phyloP scores from a whole-genome alignment of 306 rosid genomes.

The Casuarina cunninghamiana region DNA sequence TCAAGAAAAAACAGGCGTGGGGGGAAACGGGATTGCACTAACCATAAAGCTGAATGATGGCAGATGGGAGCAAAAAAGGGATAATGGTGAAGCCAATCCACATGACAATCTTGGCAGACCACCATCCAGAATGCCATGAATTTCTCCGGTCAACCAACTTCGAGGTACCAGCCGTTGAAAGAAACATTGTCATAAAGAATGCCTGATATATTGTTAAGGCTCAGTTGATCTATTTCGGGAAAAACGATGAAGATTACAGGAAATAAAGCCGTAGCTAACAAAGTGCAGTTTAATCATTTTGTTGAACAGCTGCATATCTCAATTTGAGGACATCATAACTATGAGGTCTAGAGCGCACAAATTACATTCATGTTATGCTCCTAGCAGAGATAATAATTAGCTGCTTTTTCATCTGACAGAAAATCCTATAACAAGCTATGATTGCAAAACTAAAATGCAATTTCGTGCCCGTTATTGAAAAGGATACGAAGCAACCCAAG shows the following conservation, averaged over 20 bases:
- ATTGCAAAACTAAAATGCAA: not conserved
- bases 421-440: not conserved
- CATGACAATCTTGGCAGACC: slow-evolving; percentile 76
- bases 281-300: slow-evolving; percentile 5
- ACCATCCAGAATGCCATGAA: slow-evolving; percentile 97
- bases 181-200: slow-evolving; percentile 79
- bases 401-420: not conserved
- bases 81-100: slow-evolving; percentile 49
- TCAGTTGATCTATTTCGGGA: slow-evolving; percentile 15
- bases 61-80: slow-evolving; percentile 84
- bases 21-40: slow-evolving; percentile 34
- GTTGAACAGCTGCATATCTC: slow-evolving; percentile 1
- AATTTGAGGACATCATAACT: not conserved
- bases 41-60: slow-evolving; percentile 80
- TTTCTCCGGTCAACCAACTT: slow-evolving; percentile 63
- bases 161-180: slow-evolving; percentile 70
- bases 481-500: slow-evolving; percentile 98
- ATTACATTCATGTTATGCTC: not conserved
- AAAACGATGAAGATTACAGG: slow-evolving; percentile 10
- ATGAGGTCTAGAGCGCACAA: not conserved
- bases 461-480: slow-evolving; percentile 15
- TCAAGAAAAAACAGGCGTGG: slow-evolving; percentile 12
- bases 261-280: slow-evolving; percentile 11
- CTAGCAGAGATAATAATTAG: not conserved
- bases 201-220: slow-evolving; percentile 69